Percentiles rank a stretch among this genome's conserved stretches.
phyloP scores from a whole-genome alignment of 495 filamentous ascomycete species.

The Trichocladium uniseriatum region DNA sequence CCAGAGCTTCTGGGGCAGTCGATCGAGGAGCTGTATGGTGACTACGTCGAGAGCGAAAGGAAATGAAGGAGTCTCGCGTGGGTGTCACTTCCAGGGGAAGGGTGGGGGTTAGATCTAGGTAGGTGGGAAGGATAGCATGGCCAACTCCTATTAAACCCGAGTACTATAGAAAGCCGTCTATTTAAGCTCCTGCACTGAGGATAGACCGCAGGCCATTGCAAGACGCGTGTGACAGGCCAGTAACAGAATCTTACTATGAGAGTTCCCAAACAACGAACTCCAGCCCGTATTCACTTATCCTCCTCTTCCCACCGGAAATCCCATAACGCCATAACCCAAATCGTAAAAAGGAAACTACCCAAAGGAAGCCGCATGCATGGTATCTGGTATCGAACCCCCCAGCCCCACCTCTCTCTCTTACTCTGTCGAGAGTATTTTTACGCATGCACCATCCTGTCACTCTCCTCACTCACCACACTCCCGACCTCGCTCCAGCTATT shows the following conservation, averaged over 20 bases:
- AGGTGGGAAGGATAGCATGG: too few species aligned
- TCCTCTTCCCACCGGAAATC: too few species aligned
- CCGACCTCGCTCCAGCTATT: slow-evolving; percentile 72
- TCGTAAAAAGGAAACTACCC: too few species aligned
- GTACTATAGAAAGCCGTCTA: background rate
- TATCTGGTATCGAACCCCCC: background rate
- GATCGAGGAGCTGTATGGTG: slow-evolving; percentile 62
- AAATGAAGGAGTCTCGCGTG: background rate
- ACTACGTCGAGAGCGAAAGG: slow-evolving; percentile 44
- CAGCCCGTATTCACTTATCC: too few species aligned
- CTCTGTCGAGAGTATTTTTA: background rate
- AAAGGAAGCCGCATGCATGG: too few species aligned
- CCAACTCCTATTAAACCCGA: too few species aligned
- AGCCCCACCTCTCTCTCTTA: background rate
- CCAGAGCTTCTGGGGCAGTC: slow-evolving; percentile 51
- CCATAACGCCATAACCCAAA: too few species aligned
- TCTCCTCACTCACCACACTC: slow-evolving; percentile 55
- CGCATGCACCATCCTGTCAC: background rate
- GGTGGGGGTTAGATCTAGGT: too few species aligned
- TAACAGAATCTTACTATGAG: too few species aligned
- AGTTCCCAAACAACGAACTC: background rate
- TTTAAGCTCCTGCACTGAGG: too few species aligned
- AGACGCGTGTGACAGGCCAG: too few species aligned
- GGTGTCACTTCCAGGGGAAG: background rate
- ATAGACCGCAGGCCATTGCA: too few species aligned